Evolutionary conservation across 176 grass and related monocot species (phyloP), one percentile per base, ranked within the genome.

Genomic region (Cenchrus americanus): DNA sequence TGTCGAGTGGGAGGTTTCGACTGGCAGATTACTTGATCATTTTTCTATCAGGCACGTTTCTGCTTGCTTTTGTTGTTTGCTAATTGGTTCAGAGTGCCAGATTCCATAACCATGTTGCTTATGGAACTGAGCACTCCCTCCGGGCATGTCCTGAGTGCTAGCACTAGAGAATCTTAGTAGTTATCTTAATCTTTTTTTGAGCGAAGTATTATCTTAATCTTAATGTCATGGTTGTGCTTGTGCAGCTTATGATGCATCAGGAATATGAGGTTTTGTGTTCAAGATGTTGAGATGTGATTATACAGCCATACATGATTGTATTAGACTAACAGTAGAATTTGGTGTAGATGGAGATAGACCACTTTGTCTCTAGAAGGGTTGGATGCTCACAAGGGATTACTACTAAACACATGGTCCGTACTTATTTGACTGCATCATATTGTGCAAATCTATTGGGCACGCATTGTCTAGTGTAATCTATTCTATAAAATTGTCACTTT

Each of bases 1-100:
- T 62, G 63, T 77, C 23, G 75, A 86, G 30, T 71, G 3, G 22
- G 60, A 88, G 82, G 64, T 85, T 85, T 75, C 5, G 63, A 30
- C 46, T 30, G 51, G 50, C 51, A 49, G 51, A 76, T 66, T 53
- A 66, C 66, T 67, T 60, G 47, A 79, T 73, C 72, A 80, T 73
- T 86, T 63, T 32, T 73, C 34, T 80, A 14, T 15, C 10, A 63
- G 23, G 14, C 68, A 79, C 14, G 57, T 17, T 48, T 63, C 47
- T 50, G 9, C 22, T n/a, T 24, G 43, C 12, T 8, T 6, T 50
- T 6, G 2, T 46, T 14, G 6, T 32, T 37, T 9, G 1, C 19
- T 62, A 40, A 8, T 26, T 80, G 14, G 46, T 73, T 77, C 13
- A n/a, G 58, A 23, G 8, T 60, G 58, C 9, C 58, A 60, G 58